Conservation (phyloP, 176 grass and related monocot genomes). For the Tillandsia fasciculata region DNA sequence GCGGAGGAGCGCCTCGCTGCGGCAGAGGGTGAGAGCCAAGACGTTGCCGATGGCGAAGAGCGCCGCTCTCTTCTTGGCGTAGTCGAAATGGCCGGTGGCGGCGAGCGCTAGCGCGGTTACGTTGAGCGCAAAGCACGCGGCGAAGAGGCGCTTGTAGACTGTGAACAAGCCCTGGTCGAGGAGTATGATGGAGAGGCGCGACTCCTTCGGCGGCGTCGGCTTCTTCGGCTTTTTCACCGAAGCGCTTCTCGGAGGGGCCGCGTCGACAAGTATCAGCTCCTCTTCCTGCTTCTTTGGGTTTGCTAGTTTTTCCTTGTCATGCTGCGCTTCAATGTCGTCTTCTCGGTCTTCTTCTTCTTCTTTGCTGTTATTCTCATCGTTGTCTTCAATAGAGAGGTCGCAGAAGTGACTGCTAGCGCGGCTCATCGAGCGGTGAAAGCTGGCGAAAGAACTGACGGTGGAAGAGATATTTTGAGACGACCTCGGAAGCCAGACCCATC, state of each 20-base stretch:
- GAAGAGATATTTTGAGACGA: slow-evolving; percentile 12
- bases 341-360: not conserved
- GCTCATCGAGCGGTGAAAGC: slow-evolving; percentile 7
- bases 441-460: slow-evolving; percentile 9
- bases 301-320: too few relatives aligned
- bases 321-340: slow-evolving; percentile 20
- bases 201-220: not conserved
- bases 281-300: too few relatives aligned
- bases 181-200: slow-evolving; percentile 45
- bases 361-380: not conserved
- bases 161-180: slow-evolving; percentile 70
- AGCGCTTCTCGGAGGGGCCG: not conserved
- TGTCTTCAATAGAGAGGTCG: slow-evolving; percentile 29
- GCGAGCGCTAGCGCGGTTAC: slow-evolving; percentile 24
- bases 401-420: slow-evolving; percentile 58
- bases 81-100: slow-evolving; percentile 28
- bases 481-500: slow-evolving; percentile 33
- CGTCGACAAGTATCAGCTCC: too few relatives aligned
- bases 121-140: slow-evolving; percentile 32
- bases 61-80: slow-evolving; percentile 34
- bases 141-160: slow-evolving; percentile 67
- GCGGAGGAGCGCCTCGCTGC: slow-evolving; percentile 49
- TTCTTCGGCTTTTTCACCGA: slow-evolving; percentile 6
- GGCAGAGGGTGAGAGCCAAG: slow-evolving; percentile 61
- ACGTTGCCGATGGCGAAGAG: slow-evolving; percentile 60